Evolutionary conservation across 2,329 filamentous ascomycete species (phyloP).

Genomic region (Neocatenulostroma microsporum): DNA sequence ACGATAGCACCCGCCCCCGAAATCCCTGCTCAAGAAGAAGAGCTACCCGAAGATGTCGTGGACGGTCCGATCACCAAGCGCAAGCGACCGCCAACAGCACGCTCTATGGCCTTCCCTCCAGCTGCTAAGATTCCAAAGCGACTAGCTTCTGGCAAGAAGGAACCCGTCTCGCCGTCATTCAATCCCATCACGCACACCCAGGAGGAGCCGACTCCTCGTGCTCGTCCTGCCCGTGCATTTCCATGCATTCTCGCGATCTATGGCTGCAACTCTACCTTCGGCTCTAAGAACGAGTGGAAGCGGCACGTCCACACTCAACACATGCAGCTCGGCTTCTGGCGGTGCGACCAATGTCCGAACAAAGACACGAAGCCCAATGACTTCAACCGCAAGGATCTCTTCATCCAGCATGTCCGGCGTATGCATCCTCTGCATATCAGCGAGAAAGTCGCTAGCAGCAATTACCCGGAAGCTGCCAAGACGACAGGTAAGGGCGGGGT

Average conservation of each 20-base stretch:
- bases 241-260: constrained; percentile 71
- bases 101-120: neutral
- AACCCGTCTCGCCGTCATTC: too few relatives aligned
- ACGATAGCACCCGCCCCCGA: too few relatives aligned
- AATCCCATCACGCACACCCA: constrained; percentile 2
- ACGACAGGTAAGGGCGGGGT: constrained; percentile 10
- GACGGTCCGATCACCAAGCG: constrained; percentile 12
- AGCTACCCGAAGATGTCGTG: too few relatives aligned
- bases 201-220: neutral
- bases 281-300: constrained; percentile 91
- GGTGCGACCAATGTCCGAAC: constrained; percentile 57
- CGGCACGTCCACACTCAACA: constrained; percentile 77
- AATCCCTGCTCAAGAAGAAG: too few relatives aligned
- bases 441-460: constrained; percentile 20
- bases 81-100: constrained; percentile 11
- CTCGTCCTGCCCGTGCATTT: constrained; percentile 40
- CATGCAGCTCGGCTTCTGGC: constrained; percentile 63
- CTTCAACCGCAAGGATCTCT: constrained; percentile 90
- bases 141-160: constrained; percentile 4
- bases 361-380: constrained; percentile 41
- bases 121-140: constrained; percentile 13
- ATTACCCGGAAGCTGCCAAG: neutral
- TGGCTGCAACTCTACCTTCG: constrained; percentile 65
- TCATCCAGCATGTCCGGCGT: constrained; percentile 76
- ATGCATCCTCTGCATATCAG: constrained; percentile 79